Conservation (phyloP, 1,284 basidiomycete species). For the Trichosporon inkin region DNA sequence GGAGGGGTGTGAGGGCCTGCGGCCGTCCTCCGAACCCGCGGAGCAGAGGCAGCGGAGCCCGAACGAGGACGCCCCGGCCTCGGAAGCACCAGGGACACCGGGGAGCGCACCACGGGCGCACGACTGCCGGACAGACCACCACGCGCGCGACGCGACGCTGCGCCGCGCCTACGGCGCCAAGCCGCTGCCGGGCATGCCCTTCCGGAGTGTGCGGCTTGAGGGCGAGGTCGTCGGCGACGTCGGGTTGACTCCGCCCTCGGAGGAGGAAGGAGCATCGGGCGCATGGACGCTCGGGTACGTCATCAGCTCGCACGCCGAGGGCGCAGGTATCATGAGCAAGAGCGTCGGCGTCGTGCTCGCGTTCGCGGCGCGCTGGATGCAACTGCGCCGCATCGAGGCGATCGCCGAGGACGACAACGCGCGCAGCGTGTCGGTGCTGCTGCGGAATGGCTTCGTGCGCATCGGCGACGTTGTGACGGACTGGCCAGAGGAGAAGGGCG, state of each 20-base stretch:
- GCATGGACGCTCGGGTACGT: conserved; percentile 25
- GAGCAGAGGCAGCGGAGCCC: neutral
- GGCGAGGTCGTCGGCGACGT: conserved; percentile 24
- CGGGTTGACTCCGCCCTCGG: conserved; percentile 11
- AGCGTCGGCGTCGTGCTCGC: conserved; percentile 14
- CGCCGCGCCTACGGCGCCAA: neutral
- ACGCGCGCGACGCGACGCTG: neutral
- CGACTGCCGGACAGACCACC: no score
- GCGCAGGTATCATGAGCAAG: conserved; percentile 19
- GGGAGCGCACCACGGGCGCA: neutral
- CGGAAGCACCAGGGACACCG: neutral
- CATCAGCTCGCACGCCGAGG: conserved; percentile 17
- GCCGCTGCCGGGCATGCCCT: conserved; percentile 18
- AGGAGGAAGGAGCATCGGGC: neutral
- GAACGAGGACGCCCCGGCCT: neutral
- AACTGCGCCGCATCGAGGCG: conserved; percentile 13
- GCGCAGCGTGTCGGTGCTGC: conserved; percentile 11
- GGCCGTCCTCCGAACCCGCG: neutral
- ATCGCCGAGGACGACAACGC: conserved; percentile 20
- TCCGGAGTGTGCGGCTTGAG: conserved; percentile 18
- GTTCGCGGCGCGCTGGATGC: conserved; percentile 16
- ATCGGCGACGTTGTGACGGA: conserved; percentile 10
- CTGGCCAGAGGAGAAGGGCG: conserved; percentile 31
- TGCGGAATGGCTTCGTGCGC: conserved; percentile 20
- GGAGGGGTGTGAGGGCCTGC: neutral